A percentile compares a stretch with the other conserved stretches of the same genome.
Evolutionary conservation across 2,329 filamentous ascomycete species (phyloP).

Genomic region (Falciphora oryzae): DNA sequence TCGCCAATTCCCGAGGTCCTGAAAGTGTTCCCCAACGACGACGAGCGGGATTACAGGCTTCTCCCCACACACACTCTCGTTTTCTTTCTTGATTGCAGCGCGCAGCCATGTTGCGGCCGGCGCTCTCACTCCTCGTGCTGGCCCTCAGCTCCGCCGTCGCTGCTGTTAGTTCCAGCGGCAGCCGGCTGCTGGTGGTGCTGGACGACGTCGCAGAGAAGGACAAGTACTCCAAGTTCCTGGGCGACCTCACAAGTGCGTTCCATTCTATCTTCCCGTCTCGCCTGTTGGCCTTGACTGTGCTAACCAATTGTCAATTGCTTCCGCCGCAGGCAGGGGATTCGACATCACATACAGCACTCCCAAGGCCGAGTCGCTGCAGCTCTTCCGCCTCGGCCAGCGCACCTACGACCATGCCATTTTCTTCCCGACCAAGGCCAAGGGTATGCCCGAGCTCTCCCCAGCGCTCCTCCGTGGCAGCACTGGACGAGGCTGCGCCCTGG

Average conservation of each 20-base stretch:
- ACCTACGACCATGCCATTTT: conserved; percentile 88
- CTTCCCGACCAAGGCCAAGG: conserved; percentile 86
- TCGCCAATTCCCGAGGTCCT: background rate
- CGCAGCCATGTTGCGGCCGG: conserved; percentile 9
- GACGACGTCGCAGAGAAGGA: conserved; percentile 78
- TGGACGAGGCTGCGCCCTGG: conserved; percentile 41
- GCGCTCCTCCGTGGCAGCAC: background rate
- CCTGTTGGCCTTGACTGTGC: conserved; percentile 5
- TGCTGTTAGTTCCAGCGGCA: conserved; percentile 73
- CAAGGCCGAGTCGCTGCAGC: conserved; percentile 67
- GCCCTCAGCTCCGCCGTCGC: conserved; percentile 61
- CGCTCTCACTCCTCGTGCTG: conserved; percentile 64
- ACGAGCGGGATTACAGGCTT: background rate
- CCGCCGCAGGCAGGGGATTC: conserved; percentile 68
- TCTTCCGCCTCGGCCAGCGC: conserved; percentile 83
- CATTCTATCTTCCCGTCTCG: background rate
- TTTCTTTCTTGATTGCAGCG: conserved; percentile 14
- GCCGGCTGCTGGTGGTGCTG: conserved; percentile 76
- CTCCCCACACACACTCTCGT: background rate
- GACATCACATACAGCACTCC: conserved; percentile 75
- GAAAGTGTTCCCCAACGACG: background rate
- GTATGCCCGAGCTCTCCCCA: conserved; percentile 35
- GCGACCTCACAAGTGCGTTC: conserved; percentile 59
- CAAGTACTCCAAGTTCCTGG: conserved; percentile 76
- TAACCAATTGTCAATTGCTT: conserved; percentile 15